phyloP scores from a whole-genome alignment of 306 rosid species.

The Vachellia collinsii region DNA sequence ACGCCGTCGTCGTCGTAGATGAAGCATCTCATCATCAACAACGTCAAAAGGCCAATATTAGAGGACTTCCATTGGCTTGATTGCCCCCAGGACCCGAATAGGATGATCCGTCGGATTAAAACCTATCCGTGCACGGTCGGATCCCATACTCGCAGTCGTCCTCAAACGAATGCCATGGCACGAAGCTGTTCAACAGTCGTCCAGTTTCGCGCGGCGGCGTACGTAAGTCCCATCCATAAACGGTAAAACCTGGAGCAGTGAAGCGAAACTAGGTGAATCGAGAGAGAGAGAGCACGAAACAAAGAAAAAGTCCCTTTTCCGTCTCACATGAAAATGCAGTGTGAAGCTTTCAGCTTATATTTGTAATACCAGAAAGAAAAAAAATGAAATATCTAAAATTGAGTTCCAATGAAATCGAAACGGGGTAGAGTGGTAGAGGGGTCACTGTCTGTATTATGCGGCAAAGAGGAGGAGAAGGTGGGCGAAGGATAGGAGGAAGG shows the following conservation, averaged over 20 bases:
- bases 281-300: background rate
- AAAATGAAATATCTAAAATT: background rate
- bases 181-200: background rate
- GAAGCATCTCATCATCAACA: background rate
- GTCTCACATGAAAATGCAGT: background rate
- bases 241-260: background rate
- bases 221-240: background rate
- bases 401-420: background rate
- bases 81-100: conserved; percentile 17
- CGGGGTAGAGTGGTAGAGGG: too few relatives aligned
- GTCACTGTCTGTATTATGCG: too few relatives aligned
- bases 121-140: background rate
- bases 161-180: background rate
- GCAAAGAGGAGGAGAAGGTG: background rate
- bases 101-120: background rate
- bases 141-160: background rate
- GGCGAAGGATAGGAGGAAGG: background rate
- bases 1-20: background rate
- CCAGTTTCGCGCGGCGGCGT: background rate
- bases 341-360: background rate
- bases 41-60: conserved; percentile 10
- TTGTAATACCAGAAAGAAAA: background rate
- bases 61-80: background rate
- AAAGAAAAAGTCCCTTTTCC: background rate
- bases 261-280: background rate